Evolutionary conservation across 352 stramenopile genomes (phyloP).

Genomic region (Pythium scleroteichum): DNA sequence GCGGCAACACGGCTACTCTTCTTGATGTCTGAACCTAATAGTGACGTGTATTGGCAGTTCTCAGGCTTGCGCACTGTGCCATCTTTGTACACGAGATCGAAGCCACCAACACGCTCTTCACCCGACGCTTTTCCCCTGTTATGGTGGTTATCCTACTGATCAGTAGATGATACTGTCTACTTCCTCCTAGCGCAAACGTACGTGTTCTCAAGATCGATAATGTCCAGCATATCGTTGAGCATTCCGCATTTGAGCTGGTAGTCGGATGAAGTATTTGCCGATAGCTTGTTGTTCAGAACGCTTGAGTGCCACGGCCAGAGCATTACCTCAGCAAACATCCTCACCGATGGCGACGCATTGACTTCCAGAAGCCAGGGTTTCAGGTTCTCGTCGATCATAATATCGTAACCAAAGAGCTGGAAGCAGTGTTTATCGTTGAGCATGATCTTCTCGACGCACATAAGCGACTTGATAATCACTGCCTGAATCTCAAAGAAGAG

Average conservation of each 20-base stretch:
- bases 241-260: conserved; percentile 94
- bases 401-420: conserved; percentile 93
- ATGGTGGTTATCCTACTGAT: neutral
- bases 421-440: conserved; percentile 97
- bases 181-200: conserved; percentile 28
- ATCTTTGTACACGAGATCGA: conserved; percentile 82
- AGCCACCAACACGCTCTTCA: conserved; percentile 67
- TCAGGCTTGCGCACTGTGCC: conserved; percentile 64
- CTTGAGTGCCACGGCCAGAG: no score
- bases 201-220: conserved; percentile 91
- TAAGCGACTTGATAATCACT: conserved; percentile 84
- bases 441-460: conserved; percentile 92
- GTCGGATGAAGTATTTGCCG: conserved; percentile 90
- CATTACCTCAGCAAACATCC: neutral
- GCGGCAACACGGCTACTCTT: conserved; percentile 18
- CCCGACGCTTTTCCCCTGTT: conserved; percentile 29
- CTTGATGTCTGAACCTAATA: conserved; percentile 62
- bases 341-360: conserved; percentile 91
- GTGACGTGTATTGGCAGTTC: conserved; percentile 74
- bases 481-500: conserved; percentile 92
- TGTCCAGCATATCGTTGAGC: conserved; percentile 94
- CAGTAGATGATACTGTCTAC: neutral
- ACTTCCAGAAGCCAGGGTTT: conserved; percentile 93
- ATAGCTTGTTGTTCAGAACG: conserved; percentile 53
- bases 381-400: conserved; percentile 92